Evolutionary conservation across 257 asterid genomes (phyloP).

Genomic region (Thymus mandschuricus): DNA sequence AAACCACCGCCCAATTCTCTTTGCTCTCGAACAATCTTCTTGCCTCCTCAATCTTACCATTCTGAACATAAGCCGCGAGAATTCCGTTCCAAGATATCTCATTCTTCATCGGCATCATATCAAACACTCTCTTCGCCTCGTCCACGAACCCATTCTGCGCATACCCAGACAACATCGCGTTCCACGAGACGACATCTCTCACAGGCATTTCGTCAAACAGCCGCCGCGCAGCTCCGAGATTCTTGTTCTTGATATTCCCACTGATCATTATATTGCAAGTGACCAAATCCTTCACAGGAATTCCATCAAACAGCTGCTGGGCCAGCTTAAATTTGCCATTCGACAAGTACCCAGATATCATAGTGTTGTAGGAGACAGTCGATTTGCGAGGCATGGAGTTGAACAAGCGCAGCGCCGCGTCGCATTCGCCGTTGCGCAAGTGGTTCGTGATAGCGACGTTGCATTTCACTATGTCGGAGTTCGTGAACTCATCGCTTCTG

Average conservation of each 20-base stretch:
- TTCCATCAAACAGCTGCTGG: constrained; percentile 60
- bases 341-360: constrained; percentile 75
- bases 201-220: constrained; percentile 86
- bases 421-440: constrained; percentile 76
- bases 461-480: constrained; percentile 68
- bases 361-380: constrained; percentile 74
- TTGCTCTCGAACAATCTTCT: constrained; percentile 74
- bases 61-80: constrained; percentile 79
- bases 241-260: constrained; percentile 60
- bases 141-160: constrained; percentile 77
- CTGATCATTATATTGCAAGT: constrained; percentile 81
- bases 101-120: constrained; percentile 73
- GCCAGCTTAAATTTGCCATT: constrained; percentile 60
- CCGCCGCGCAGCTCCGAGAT: constrained; percentile 64
- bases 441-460: constrained; percentile 66
- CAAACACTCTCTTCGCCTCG: constrained; percentile 75
- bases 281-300: constrained; percentile 71
- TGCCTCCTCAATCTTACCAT: constrained; percentile 85
- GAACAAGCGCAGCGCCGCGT: constrained; percentile 68
- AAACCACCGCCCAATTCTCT: constrained; percentile 70
- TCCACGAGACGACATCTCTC: constrained; percentile 41
- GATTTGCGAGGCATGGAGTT: constrained; percentile 70
- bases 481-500: constrained; percentile 29
- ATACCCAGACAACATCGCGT: constrained; percentile 48
- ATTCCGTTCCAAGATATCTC: constrained; percentile 97